Base-by-base conservation (phyloP, 176 grass and related monocot species). In the Elaeis guineensis region DNA sequence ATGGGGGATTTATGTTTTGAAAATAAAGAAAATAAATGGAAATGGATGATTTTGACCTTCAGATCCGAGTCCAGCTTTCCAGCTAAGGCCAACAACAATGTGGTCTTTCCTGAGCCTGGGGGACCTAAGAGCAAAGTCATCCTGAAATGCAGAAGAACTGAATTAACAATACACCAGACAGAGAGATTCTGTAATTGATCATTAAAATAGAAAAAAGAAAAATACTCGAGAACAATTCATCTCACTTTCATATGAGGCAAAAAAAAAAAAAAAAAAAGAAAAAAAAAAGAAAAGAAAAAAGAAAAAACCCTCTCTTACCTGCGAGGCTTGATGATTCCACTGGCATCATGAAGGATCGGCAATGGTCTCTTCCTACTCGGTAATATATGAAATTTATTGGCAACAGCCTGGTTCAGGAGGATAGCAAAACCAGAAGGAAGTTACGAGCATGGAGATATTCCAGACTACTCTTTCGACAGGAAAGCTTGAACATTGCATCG, bases 41-140 rank as follows among this genome's bases (percentile, higher is more conserved):
- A 28, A 28, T 9, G 17, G 7, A 55, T 29, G 76, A 49, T 17
- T 55, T 16, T 17, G 74, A 95, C 84, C 83, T 85, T 89, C 16
- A 97, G 80, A 65, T 80, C 81, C 19, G 80, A 82, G 24, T 73
- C 79, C 35, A 91, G 78, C 55, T 83, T 88, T 81, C 93, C 84
- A 15, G 93, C 87, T 70, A 97, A 75, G 12, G 87, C 87, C 25
- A 91, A 75, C 78, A 97, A 64, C 49, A 97, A 69, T 16, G 84
- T 97, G 28, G 93, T 97, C 81, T 97, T 97, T 9, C 93, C 93
- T 3, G 93, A 97, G 6, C 84, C 93, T 1, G 93, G 93, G 3
- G 93, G 93, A 3, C 93, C 93, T 80, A 97, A 64, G 25, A 97
- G 76, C 51, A 97, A 76, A 50, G 93, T 89, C 93, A 97, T 83